Evolutionary conservation across 805 yeast genomes (phyloP), one percentile per base, ranked within the genome.

Genomic region (Lachancea sp.): DNA sequence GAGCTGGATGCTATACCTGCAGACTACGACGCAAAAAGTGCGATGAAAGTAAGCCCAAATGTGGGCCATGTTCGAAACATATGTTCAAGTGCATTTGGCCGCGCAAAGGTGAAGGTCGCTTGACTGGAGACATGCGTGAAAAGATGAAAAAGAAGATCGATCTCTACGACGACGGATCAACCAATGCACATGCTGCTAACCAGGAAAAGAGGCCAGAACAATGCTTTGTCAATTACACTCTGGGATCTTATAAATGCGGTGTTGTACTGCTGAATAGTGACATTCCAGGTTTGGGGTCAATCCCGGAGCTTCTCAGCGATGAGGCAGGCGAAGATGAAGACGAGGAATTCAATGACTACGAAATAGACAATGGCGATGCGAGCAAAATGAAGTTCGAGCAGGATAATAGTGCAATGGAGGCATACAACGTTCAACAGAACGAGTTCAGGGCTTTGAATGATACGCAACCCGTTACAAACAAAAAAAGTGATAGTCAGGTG

Each of bases 1-100:
- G 47, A 27, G 36, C 52, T 3, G 57, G 57, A 2, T 53, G 57
- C 38, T 53, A 50, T 40, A 50, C 55, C 8, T 53, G 57, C 37
- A 42, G 57, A 18, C 37, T 45, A 13, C 50, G 48, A 25, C 49
- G 52, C 41, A 48, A 51, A 43, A 52, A 54, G 29, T 54, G 58
- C 40, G 55, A 54, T 47, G 58, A 54, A 30, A 33, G n/a, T 7
- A 52, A 36, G 18, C 52, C 55, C 3, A 47, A 45, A 18, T 54
- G 58, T 36, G 47, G 44, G 12, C 36, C 46, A 5, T 54, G 58
- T 31, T 38, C 44, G 5, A 49, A 35, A 20, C 45, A 49, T 26
- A 41, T 41, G 34, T 35, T 44, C 13, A 53, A 48, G 12, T 54
- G 58, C 40, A 44, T 54, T 6, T 54, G 56, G 55, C 58, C 58